A percentile compares a stretch with the other conserved stretches of the same genome.
These are phyloP conservation scores for Penicillium bovifimosum DNA, from an alignment of 495 filamentous ascomycete species.

Conservation along the genomic window DNA sequence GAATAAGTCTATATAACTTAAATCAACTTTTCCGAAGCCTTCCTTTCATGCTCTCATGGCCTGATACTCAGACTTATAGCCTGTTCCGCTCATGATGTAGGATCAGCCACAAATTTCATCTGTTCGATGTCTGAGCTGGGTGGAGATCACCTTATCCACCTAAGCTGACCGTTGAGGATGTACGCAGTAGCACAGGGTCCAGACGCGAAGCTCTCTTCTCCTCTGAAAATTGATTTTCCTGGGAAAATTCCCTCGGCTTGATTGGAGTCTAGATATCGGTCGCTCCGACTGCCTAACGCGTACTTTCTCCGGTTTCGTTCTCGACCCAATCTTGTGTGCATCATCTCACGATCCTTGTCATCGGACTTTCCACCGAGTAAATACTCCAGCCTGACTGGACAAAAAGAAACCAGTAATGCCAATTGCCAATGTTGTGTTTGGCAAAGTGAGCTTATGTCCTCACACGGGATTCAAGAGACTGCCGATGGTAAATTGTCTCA, in stretches of 20 bases:
- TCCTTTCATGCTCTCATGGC: neutral
- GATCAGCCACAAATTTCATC: too few species aligned
- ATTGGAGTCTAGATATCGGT: conserved; percentile 4
- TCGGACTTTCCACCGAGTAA: conserved; percentile 4
- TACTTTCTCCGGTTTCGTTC: conserved; percentile 3
- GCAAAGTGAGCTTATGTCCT: neutral
- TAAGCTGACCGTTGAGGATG: neutral
- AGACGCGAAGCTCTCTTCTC: neutral
- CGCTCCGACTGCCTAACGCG: conserved; percentile 13
- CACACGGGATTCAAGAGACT: conserved; percentile 8
- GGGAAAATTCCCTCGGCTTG: neutral
- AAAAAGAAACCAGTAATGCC: neutral
- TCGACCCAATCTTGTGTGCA: conserved; percentile 4
- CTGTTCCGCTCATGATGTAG: neutral
- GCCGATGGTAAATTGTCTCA: conserved; percentile 13
- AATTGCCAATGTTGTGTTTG: neutral
- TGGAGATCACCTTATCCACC: neutral
- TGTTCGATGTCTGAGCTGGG: too few species aligned
- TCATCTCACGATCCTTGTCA: conserved; percentile 15
- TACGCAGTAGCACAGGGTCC: conserved; percentile 16
- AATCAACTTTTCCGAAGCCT: neutral
- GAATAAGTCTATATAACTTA: neutral
- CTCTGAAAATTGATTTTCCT: neutral
- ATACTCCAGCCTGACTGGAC: conserved; percentile 5
- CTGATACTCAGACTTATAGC: neutral